Evolutionary conservation across 495 filamentous ascomycete genomes (phyloP), one percentile per base, ranked within the genome.

Genomic region (Aspergillus homomorphus): DNA sequence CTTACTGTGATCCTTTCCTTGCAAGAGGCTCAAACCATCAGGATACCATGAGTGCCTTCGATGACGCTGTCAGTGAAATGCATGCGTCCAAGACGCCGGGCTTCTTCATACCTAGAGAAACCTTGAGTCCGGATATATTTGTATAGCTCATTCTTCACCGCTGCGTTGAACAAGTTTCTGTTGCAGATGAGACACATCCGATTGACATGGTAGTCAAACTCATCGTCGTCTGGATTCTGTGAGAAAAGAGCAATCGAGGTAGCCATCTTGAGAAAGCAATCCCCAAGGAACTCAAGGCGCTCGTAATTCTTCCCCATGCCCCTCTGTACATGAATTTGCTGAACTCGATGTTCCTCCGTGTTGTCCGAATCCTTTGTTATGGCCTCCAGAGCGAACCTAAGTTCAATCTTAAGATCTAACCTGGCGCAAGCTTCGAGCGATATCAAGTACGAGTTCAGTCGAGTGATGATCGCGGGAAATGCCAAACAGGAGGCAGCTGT

Each of bases 301-400:
- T 98, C 94, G 64, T 98, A 98, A 62, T 98, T 97, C 54, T 87
- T 91, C 12, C 93, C 94, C 94, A 97, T 98, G 24, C 94, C 94
- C 57, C 82, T 75, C 62, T 91, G 89, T 21, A 91, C 78, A 61
- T 93, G 89, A 43, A 94, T 73, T 57, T 89, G 83, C 57, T 87
- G 81, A 14, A 74, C 77, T 10, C 78, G 78, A 57, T 92, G 87
- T 48, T 96, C 91, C 33, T 89, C 89, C 2, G 86, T 87, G 62
- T 96, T 96, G 63, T 96, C 90, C 8, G 91, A 92, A 65, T 98
- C 92, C 66, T 98, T 98, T 1, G 94, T 98, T 24, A 97, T 78
- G 1, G 94, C 92, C 65, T 97, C 95, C 1, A 98, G 76, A 0
- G 92, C 92, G 48, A 91, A 77, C 7, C 81, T 81, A 0, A 88